A percentile compares a stretch with the other conserved stretches of the same genome.
These are phyloP conservation scores for Gaertneriomyces semiglobifer DNA, from an alignment of 192 early-diverging fungal genomes.

Conservation along the genomic window DNA sequence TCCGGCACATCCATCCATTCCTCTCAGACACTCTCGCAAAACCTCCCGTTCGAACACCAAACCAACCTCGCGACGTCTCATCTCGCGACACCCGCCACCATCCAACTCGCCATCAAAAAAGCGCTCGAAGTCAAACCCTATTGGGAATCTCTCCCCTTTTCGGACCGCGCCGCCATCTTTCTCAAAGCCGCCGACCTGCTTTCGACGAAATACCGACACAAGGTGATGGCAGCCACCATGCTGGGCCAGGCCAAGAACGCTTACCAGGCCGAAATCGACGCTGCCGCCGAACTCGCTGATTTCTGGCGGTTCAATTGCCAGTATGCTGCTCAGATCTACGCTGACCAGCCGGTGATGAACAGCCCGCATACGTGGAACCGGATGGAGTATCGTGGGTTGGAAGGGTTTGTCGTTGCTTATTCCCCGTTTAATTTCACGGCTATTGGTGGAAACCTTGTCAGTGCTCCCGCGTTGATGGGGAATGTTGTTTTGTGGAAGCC, in stretches of 20 bases:
- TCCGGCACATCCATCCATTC: slow-evolving; percentile 70
- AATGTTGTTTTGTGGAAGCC: slow-evolving; percentile 99
- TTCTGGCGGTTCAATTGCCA: slow-evolving; percentile 95
- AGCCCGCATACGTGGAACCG: slow-evolving; percentile 85
- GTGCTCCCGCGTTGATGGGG: slow-evolving; percentile 94
- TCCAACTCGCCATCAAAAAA: slow-evolving; percentile 72
- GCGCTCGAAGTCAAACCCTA: slow-evolving; percentile 76
- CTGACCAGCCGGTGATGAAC: slow-evolving; percentile 89
- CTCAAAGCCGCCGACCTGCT: slow-evolving; percentile 96
- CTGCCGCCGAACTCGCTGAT: slow-evolving; percentile 90
- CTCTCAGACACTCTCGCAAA: slow-evolving; percentile 50
- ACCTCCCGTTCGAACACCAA: slow-evolving; percentile 79
- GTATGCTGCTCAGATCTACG: slow-evolving; percentile 89
- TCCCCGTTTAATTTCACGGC: slow-evolving; percentile 99
- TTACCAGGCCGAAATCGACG: slow-evolving; percentile 99
- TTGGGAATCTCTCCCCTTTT: slow-evolving; percentile 93
- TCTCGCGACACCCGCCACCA: slow-evolving; percentile 62
- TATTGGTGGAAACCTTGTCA: slow-evolving; percentile 92
- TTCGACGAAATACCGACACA: slow-evolving; percentile 82
- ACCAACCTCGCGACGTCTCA: slow-evolving; percentile 78
- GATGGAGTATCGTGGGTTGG: slow-evolving; percentile 90
- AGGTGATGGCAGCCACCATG: slow-evolving; percentile 82
- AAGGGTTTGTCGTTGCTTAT: slow-evolving; percentile 97
- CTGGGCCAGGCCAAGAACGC: slow-evolving; percentile 97
- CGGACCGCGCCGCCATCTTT: slow-evolving; percentile 92